Base-by-base conservation (phyloP, 768 basidiomycete genomes). In the Tylopilus sp. region DNA sequence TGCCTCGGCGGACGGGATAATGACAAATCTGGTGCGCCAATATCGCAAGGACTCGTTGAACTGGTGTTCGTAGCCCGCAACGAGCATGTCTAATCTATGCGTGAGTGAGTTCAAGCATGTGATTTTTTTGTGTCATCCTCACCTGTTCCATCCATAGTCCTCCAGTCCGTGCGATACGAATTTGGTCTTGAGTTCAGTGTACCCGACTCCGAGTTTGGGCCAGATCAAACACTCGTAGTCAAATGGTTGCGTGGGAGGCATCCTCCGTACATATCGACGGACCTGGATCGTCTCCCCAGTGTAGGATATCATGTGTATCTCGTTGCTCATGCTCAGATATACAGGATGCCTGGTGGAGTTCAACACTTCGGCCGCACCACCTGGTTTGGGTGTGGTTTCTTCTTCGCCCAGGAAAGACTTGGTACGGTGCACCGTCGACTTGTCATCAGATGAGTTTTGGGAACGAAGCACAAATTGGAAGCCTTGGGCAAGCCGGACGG, bases 271-370 rank as follows among this genome's bases (percentile, higher is more conserved):
- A 64, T 92, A 93, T 36, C 91, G 78, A 59, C 86, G 80, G 17
- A 98, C 92, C 61, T 92, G 87, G 53, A 98, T 90, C 15, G 83
- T 79, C 60, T 94, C 88, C n/a, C 90, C 89, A 40, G 86, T 90
- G 61, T 94, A 98, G 38, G 87, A 85, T 54, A 99, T 85, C 22
- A 88, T 78, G 68, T 98, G 95, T 39, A 98, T 92, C 69, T 95
- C 91, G 65, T 98, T 95, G 65, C 86, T 87, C 82, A 95, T 94
- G 59, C 91, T 91, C 48, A 98, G 77, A 71, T 88, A 98, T 7
- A 97, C 85, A 1, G 93, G 86, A 45, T 87, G 82, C 35, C 68
- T 69, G 36, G 84, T 79, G 0, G 78, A 77, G 43, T 70, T 73
- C 58, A 86, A 72, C 45, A 87, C 79, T 40, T 85, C 83, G 3